Conservation (phyloP, 345 rosid species). For the Odontarrhena argentea region DNA sequence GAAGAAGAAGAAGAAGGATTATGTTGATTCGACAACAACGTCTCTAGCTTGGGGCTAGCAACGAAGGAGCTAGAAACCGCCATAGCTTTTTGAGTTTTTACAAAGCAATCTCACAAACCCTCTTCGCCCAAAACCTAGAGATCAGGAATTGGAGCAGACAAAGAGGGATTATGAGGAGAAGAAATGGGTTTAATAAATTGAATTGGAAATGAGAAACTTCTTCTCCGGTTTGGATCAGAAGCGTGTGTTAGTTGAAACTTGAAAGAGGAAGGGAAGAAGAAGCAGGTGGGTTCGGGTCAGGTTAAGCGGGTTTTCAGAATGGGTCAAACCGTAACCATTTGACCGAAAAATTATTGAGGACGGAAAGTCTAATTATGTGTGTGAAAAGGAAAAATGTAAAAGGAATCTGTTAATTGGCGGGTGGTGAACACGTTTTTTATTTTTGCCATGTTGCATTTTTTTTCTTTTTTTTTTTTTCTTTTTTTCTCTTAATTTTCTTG, state of each 20-base stretch:
- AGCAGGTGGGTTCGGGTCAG: conserved; percentile 39
- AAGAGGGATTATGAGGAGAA: conserved; percentile 18
- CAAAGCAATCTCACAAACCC: conserved; percentile 9
- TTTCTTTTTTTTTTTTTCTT: background rate
- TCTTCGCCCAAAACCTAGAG: conserved; percentile 31
- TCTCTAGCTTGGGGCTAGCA: conserved; percentile 43
- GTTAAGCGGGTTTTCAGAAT: conserved; percentile 12
- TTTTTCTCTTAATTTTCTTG: background rate
- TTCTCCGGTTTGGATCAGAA: conserved; percentile 20
- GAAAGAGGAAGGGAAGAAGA: background rate
- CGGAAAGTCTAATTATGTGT: background rate
- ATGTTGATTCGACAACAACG: conserved; percentile 35
- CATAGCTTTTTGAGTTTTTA: conserved; percentile 36
- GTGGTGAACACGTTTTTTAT: conserved; percentile 43
- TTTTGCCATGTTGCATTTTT: too few species aligned
- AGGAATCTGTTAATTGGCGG: conserved; percentile 48
- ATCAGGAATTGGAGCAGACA: conserved; percentile 28
- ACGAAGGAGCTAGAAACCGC: conserved; percentile 46
- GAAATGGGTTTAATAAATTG: background rate
- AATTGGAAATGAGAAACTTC: conserved; percentile 5
- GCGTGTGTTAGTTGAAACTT: conserved; percentile 27
- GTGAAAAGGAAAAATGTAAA: conserved; percentile 22
- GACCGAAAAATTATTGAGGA: conserved; percentile 17
- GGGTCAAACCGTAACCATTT: conserved; percentile 36
- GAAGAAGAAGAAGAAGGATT: conserved; percentile 28